Evolutionary conservation across 2,329 filamentous ascomycete species (phyloP), one percentile per base, ranked within the genome.

Genomic region (Claviceps arundinis): DNA sequence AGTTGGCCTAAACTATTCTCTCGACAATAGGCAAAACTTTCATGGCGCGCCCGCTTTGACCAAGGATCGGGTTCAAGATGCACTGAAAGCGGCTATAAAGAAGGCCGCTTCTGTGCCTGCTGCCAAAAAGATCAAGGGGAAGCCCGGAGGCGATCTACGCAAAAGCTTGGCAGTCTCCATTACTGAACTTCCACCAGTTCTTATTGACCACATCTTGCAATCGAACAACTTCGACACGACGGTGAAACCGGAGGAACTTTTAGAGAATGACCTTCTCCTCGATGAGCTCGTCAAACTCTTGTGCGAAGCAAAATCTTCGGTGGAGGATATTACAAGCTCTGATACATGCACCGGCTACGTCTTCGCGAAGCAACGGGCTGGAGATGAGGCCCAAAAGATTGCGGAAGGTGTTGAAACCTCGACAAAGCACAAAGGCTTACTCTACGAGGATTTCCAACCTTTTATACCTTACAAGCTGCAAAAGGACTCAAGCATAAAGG

Each of bases 361-460:
- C 54, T 78, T 98, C 55, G 89, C 89, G 0, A 94, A 80, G 62
- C 69, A 82, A 57, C 73, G 68, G 50, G 61, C 30, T 9, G 30
- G 61, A 1, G 37, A 38, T 9, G 40, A 53, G 34, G 3, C 22
- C 3, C 16, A 9, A 42, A 17, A 22, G 13, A 54, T 50, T 4
- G 64, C 62, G 16, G 55, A 56, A 3, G 44, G 52, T 0, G 57
- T 68, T 19, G 65, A 68, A 9, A 69, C 64, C 1, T 64, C 67
- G 26, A 61, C 64, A 7, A 71, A 69, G 51, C 63, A 69, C 9
- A 67, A 70, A 4, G 71, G 73, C 46, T 64, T 93, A 5, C 71
- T 95, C 2, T 98, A 96, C 62, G 87, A 96, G 51, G 93, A 98
- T 61, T 97, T 96, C 60, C 91, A 97, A 59, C 93, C 93, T 0